A percentile compares a stretch with the other conserved stretches of the same genome.
These are phyloP conservation scores for Rubia balearica DNA, from an alignment of 305 asterid genomes.

Conservation along the genomic window DNA sequence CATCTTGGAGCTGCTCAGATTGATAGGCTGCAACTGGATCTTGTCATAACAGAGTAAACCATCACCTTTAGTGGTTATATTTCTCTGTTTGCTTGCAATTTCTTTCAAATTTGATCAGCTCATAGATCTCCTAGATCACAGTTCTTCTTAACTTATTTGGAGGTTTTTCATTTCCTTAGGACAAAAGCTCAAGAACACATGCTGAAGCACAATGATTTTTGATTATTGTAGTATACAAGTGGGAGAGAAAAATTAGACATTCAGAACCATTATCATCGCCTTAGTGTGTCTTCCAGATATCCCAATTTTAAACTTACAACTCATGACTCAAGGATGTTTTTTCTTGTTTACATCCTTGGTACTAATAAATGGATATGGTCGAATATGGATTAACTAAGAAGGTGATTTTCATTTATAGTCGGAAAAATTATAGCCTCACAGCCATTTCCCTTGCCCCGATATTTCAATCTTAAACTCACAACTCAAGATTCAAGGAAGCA, in stretches of 20 bases:
- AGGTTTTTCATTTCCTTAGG: neutral
- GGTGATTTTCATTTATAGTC: no score
- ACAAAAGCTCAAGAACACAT: neutral
- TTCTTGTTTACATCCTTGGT: no score
- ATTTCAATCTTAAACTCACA: neutral
- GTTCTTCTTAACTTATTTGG: neutral
- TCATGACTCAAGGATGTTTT: neutral
- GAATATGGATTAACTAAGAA: no score
- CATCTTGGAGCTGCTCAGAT: constrained; percentile 99
- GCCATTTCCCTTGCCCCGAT: neutral
- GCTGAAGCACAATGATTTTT: neutral
- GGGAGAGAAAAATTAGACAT: neutral
- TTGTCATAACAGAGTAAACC: constrained; percentile 81
- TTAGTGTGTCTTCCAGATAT: neutral
- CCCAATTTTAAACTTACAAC: neutral
- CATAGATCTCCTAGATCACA: neutral
- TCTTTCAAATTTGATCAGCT: neutral
- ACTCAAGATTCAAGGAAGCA: neutral
- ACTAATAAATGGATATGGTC: no score
- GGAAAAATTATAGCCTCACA: no score
- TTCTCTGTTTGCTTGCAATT: neutral
- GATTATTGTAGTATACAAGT: neutral
- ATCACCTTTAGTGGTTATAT: neutral
- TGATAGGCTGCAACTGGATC: constrained; percentile 73
- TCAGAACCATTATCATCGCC: neutral